Percentiles rank a stretch among this genome's conserved stretches.
Conservation (phyloP, 108 stramenopile species). For the Cyclostephanos tholiformis region DNA sequence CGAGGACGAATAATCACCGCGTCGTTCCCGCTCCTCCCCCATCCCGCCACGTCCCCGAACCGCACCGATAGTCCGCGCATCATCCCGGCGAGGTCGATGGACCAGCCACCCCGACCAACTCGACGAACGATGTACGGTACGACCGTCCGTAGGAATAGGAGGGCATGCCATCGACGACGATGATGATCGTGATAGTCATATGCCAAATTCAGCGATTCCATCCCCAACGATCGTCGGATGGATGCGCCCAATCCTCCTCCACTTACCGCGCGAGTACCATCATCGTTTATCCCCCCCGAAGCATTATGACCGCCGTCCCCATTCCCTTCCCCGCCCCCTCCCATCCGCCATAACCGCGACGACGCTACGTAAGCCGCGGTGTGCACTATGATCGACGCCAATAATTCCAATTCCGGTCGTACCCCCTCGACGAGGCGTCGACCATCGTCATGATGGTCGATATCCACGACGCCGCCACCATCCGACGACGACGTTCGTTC, state of each 20-base stretch:
- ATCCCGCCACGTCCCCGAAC: background rate
- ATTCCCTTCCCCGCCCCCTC: too few species aligned
- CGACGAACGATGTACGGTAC: slow-evolving; percentile 38
- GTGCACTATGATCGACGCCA: slow-evolving; percentile 42
- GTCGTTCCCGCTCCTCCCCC: too few species aligned
- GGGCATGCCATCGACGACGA: slow-evolving; percentile 27
- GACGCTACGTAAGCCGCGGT: slow-evolving; percentile 31
- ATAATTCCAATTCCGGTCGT: slow-evolving; percentile 35
- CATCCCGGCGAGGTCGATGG: slow-evolving; percentile 28
- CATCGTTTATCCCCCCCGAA: too few species aligned
- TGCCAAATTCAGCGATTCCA: slow-evolving; percentile 42
- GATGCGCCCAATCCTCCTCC: too few species aligned
- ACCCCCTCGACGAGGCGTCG: slow-evolving; percentile 31
- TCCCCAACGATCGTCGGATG: slow-evolving; percentile 31
- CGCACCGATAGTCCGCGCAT: background rate
- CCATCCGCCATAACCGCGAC: too few species aligned
- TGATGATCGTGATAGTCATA: slow-evolving; percentile 11
- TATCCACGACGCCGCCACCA: background rate
- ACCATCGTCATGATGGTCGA: slow-evolving; percentile 26
- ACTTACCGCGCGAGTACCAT: background rate
- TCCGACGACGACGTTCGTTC: background rate
- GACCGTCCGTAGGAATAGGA: slow-evolving; percentile 33
- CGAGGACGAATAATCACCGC: too few species aligned
- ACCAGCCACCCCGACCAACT: slow-evolving; percentile 42
- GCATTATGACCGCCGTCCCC: background rate